phyloP scores from a whole-genome alignment of 2,329 filamentous ascomycete species.

The Epicoccum nigrum region DNA sequence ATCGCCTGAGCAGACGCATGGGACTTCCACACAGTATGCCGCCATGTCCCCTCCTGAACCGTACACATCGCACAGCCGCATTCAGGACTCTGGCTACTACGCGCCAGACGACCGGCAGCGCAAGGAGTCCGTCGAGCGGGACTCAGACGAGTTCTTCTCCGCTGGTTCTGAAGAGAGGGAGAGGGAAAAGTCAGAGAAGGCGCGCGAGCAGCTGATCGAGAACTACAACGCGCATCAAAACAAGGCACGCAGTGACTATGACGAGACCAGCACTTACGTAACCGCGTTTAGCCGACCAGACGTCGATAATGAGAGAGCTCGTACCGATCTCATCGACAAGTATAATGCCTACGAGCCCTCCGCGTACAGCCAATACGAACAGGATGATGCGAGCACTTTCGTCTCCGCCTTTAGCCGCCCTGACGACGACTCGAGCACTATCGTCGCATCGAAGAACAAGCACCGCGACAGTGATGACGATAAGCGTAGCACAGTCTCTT shows the following conservation, averaged over 20 bases:
- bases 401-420: slow-evolving; percentile 17
- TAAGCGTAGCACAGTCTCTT: slow-evolving; percentile 27
- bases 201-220: slow-evolving; percentile 21
- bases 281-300: slow-evolving; percentile 15
- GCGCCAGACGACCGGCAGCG: slow-evolving; percentile 37
- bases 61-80: slow-evolving; percentile 19
- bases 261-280: slow-evolving; percentile 18
- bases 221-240: slow-evolving; percentile 26
- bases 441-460: slow-evolving; percentile 34
- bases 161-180: slow-evolving; percentile 41
- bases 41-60: slow-evolving; percentile 23
- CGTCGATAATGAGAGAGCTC: slow-evolving; percentile 4
- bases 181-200: slow-evolving; percentile 25
- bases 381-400: slow-evolving; percentile 19
- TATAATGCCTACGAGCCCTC: slow-evolving; percentile 9
- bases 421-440: slow-evolving; percentile 33
- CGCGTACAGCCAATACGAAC: slow-evolving; percentile 15
- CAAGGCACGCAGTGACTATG: slow-evolving; percentile 20
- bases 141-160: slow-evolving; percentile 44
- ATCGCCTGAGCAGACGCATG: slow-evolving; percentile 22
- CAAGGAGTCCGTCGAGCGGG: slow-evolving; percentile 30
- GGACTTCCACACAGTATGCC: slow-evolving; percentile 24
- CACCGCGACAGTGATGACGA: slow-evolving; percentile 29
- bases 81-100: slow-evolving; percentile 44
- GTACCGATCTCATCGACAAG: slow-evolving; percentile 17